phyloP scores from a whole-genome alignment of 2,329 filamentous ascomycete genomes.

The Colletotrichum navitas region DNA sequence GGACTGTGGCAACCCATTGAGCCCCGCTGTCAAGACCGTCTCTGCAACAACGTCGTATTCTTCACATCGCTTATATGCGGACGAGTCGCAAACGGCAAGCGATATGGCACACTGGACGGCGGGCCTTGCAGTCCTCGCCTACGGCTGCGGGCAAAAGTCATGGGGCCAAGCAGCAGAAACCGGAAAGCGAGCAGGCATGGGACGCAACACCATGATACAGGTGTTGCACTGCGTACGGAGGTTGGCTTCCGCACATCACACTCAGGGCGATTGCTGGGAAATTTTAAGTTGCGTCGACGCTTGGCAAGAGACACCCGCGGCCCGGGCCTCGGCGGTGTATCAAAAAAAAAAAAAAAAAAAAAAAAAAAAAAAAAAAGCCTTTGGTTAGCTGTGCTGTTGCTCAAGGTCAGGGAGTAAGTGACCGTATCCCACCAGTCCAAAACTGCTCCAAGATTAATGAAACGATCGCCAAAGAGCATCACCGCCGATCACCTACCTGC shows the following conservation, averaged over 20 bases:
- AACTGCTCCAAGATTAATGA: neutral
- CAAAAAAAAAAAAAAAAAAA: no score
- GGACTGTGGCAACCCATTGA: conserved; percentile 13
- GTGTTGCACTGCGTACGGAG: conserved; percentile 14
- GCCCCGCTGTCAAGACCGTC: conserved; percentile 23
- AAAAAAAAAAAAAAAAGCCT: neutral
- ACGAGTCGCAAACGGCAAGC: conserved; percentile 25
- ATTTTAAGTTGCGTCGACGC: conserved; percentile 20
- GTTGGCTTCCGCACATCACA: neutral
- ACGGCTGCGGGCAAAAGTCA: conserved; percentile 12
- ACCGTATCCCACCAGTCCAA: neutral
- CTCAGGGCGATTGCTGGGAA: conserved; percentile 1
- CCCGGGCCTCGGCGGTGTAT: conserved; percentile 18
- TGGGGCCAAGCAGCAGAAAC: conserved; percentile 1
- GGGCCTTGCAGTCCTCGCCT: neutral
- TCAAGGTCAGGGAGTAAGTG: neutral
- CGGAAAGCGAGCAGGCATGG: neutral
- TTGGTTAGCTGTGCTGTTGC: neutral
- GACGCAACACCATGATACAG: conserved; percentile 3
- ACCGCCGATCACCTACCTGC: neutral
- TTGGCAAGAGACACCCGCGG: conserved; percentile 21
- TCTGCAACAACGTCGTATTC: conserved; percentile 39
- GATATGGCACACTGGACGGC: conserved; percentile 12
- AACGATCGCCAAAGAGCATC: neutral
- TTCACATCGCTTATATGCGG: conserved; percentile 37